These are phyloP conservation scores for Vaccinium corymbosum DNA, from an alignment of 148 eudicot genomes.

Conservation along the genomic window DNA sequence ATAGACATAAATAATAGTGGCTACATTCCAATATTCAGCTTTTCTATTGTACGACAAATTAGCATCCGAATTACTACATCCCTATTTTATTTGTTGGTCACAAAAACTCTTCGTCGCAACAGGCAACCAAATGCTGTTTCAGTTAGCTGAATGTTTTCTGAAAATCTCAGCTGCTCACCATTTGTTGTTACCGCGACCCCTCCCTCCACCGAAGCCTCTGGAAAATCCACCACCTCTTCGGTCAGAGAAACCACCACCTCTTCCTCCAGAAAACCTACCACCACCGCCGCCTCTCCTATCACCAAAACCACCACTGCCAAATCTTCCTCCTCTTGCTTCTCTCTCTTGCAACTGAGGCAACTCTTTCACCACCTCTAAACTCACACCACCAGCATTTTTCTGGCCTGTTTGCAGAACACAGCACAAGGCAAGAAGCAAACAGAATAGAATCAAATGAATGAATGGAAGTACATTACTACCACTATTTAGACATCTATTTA, in stretches of 20 bases:
- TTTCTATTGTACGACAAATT: neutral
- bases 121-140: neutral
- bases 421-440: neutral
- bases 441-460: neutral
- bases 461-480: neutral
- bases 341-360: conserved; percentile 70
- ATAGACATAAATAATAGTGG: neutral
- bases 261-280: conserved; percentile 7
- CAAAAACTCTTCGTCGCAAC: neutral
- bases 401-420: conserved; percentile 36
- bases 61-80: neutral
- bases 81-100: neutral
- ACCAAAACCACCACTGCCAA: conserved; percentile 28
- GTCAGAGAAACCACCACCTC: conserved; percentile 29
- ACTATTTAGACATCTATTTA: neutral
- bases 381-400: conserved; percentile 64
- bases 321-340: conserved; percentile 58
- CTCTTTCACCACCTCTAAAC: conserved; percentile 58
- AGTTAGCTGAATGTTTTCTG: neutral
- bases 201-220: conserved; percentile 36
- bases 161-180: conserved; percentile 15
- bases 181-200: conserved; percentile 28
- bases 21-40: neutral
- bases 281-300: conserved; percentile 9
- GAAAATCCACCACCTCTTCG: conserved; percentile 38